Conservation (phyloP, 768 basidiomycete species). For the Mrakia hoshinonis region DNA sequence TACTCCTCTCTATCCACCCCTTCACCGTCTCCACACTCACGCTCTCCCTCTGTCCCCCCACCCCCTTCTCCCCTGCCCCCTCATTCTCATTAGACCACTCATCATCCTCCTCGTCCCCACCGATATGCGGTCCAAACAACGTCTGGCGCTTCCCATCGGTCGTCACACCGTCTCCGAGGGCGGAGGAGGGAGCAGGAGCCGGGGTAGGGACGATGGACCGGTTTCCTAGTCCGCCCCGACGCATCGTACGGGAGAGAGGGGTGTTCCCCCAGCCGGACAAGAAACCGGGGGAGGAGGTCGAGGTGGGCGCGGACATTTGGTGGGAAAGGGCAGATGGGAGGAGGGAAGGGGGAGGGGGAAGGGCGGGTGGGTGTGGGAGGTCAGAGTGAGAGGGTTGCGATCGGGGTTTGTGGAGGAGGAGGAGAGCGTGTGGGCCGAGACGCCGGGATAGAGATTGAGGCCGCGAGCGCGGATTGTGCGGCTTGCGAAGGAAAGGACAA, state of each 20-base stretch:
- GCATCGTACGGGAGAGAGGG: slow-evolving; percentile 28
- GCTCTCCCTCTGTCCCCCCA: slow-evolving; percentile 46
- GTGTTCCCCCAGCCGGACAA: slow-evolving; percentile 23
- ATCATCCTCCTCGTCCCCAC: slow-evolving; percentile 50
- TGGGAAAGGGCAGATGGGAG: not conserved
- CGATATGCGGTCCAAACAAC: slow-evolving; percentile 85
- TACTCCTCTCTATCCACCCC: slow-evolving; percentile 57
- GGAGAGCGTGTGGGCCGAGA: too few species aligned
- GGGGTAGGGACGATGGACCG: slow-evolving; percentile 7
- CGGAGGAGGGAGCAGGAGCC: not conserved
- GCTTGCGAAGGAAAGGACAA: too few species aligned
- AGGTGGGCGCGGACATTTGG: not conserved
- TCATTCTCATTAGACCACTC: slow-evolving; percentile 45
- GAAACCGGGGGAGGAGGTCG: not conserved
- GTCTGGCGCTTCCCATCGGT: slow-evolving; percentile 53
- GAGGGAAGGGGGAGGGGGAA: not conserved
- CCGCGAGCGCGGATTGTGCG: too few species aligned
- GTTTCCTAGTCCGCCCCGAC: slow-evolving; percentile 10
- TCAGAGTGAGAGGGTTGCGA: too few species aligned
- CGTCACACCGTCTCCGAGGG: not conserved
- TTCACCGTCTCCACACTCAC: slow-evolving; percentile 74
- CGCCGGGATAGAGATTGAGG: too few species aligned
- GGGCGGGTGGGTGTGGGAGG: not conserved
- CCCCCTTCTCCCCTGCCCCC: slow-evolving; percentile 32
- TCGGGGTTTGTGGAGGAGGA: too few species aligned